These are phyloP conservation scores for Solanum ossicruentum DNA, from an alignment of 257 asterid genomes.

Conservation along the genomic window DNA sequence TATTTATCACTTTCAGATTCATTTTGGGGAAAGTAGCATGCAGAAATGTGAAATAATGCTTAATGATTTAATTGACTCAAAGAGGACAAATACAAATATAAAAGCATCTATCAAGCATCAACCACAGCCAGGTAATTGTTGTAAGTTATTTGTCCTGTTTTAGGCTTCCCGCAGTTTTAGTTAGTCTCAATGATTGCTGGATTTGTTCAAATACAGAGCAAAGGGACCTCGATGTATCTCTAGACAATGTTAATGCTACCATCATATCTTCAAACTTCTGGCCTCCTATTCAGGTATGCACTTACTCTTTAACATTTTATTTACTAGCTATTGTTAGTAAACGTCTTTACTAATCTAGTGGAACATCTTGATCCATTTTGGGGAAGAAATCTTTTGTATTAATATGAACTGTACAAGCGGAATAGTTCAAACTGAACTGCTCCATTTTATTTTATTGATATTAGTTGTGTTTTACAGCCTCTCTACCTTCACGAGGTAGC, in stretches of 20 bases:
- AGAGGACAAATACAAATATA: constrained; percentile 81
- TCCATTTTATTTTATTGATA: neutral
- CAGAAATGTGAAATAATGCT: constrained; percentile 98
- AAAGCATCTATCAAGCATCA: constrained; percentile 62
- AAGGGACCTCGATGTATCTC: constrained; percentile 45
- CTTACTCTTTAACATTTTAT: neutral
- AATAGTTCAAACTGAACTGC: neutral
- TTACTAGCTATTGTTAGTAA: neutral
- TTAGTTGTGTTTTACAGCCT: neutral
- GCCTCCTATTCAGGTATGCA: constrained; percentile 95
- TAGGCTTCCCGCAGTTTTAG: neutral
- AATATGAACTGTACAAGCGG: neutral
- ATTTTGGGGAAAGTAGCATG: constrained; percentile 98
- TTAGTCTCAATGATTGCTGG: neutral
- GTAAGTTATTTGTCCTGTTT: neutral
- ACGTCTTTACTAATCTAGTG: neutral
- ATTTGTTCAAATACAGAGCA: constrained; percentile 26
- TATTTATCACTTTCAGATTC: constrained; percentile 49
- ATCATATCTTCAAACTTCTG: constrained; percentile 92
- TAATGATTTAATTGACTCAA: constrained; percentile 89
- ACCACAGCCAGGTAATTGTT: constrained; percentile 39
- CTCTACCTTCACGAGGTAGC: too few species aligned
- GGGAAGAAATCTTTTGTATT: neutral
- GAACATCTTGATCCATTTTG: neutral
- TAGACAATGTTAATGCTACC: constrained; percentile 64